Evolutionary conservation across 1,139 yeast species (phyloP), one percentile per base, ranked within the genome.

Genomic region (Geotrichum aggregatum): DNA sequence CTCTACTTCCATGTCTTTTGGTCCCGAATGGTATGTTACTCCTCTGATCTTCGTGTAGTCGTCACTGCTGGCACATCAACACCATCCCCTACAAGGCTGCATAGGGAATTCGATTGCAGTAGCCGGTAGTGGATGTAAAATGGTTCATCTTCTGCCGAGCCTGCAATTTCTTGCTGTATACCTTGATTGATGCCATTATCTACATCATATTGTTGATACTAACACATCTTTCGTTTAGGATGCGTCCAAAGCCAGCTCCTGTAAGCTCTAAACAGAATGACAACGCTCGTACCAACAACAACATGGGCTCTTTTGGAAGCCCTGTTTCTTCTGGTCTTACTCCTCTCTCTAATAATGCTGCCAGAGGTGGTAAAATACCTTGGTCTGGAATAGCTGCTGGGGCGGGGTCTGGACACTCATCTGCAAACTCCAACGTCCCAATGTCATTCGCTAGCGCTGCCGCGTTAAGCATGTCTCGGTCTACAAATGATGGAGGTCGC

Each of bases 331-430:
- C 52, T 45, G 49, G 44, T 31, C 18, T 30, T 21, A 11, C 33
- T 18, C 13, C 46, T 8, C 31, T 39, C 24, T 41, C 55, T 21
- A 48, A 34, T 21, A 48, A 21, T 48, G 52, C 54, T 42, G 44
- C 56, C n/a, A 46, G 56, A n/a, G 55, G 55, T 21, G 40, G 51
- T 11, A 58, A 54, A 22, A 50, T 56, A 30, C 56, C 65, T 49
- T 53, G 65, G 65, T 51, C 63, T 39, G 58, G 57, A 24, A 50
- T 57, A 52, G 58, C 64, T 43, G 57, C 63, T 52, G 59, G 60
- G 35, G 52, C 46, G 43, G 39, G 59, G 3, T 14, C 44, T 24
- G 47, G 40, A 39, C 30, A 43, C 19, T 44, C 40, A 39, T 24
- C 38, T 19, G 30, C 47, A 39, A 50, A 36, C 33, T 46, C 44